phyloP scores from a whole-genome alignment of 2,329 filamentous ascomycete genomes.

The Metarhizium robertsii region DNA sequence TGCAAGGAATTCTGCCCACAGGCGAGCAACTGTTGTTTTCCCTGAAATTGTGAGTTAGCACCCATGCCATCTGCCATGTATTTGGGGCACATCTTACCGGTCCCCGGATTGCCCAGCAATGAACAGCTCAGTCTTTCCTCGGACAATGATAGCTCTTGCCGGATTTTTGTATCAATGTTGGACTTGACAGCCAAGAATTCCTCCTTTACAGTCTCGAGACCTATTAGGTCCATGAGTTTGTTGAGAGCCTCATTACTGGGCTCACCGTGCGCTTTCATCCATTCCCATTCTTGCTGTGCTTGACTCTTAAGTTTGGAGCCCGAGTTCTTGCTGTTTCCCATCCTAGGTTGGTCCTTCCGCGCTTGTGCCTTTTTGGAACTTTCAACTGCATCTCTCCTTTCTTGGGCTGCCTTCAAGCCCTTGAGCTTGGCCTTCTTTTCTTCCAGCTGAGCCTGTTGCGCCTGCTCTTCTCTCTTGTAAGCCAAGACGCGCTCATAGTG shows the following conservation, averaged over 20 bases:
- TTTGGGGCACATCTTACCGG: conserved; percentile 36
- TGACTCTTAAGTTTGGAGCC: conserved; percentile 4
- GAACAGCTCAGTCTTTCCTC: conserved; percentile 53
- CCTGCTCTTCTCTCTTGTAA: conserved; percentile 32
- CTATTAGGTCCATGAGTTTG: conserved; percentile 59
- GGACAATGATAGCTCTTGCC: conserved; percentile 46
- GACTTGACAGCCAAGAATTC: conserved; percentile 54
- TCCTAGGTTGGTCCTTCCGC: not conserved
- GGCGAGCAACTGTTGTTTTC: conserved; percentile 67
- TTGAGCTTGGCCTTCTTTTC: conserved; percentile 38
- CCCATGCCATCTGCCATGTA: not conserved
- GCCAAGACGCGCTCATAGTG: conserved; percentile 33
- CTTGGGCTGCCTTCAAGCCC: conserved; percentile 24
- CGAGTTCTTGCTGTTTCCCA: not conserved
- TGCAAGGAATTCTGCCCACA: conserved; percentile 58
- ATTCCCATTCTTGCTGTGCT: conserved; percentile 49
- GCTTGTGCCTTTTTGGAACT: not conserved
- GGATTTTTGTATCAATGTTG: conserved; percentile 48
- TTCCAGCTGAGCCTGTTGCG: conserved; percentile 32
- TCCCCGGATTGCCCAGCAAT: conserved; percentile 66
- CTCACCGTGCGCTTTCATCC: conserved; percentile 44
- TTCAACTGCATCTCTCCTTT: conserved; percentile 8
- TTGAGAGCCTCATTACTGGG: conserved; percentile 48
- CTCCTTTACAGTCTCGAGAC: conserved; percentile 59
- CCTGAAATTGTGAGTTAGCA: conserved; percentile 15